Evolutionary conservation across 306 rosid genomes (phyloP).

Genomic region (Cicer cuneatum): DNA sequence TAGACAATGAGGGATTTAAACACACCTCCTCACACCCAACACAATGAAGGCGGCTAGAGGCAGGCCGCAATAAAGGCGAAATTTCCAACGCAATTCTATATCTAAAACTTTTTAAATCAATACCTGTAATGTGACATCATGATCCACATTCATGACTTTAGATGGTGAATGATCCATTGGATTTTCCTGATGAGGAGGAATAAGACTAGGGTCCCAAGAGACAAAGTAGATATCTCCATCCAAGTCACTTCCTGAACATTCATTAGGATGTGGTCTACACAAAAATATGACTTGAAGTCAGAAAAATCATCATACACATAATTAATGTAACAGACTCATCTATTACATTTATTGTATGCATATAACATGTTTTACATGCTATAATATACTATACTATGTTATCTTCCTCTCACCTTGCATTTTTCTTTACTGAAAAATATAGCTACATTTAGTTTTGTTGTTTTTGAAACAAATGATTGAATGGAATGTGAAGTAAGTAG

Average conservation of each 20-base stretch:
- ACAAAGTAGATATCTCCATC: conserved; percentile 83
- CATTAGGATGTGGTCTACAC: conserved; percentile 85
- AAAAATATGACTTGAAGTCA: conserved; percentile 36
- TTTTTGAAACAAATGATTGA: neutral
- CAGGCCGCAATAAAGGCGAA: neutral
- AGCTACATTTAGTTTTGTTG: neutral
- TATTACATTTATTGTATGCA: neutral
- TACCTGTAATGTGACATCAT: conserved; percentile 79
- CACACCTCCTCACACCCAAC: neutral
- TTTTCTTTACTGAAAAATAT: too few species aligned
- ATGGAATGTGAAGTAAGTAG: neutral
- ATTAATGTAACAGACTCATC: neutral
- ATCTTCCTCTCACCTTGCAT: too few species aligned
- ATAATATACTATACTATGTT: neutral
- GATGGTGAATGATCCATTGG: conserved; percentile 63
- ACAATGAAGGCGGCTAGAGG: neutral
- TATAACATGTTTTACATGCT: neutral
- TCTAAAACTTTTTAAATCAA: neutral
- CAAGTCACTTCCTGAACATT: conserved; percentile 87
- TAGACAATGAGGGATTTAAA: too few species aligned
- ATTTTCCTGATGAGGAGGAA: conserved; percentile 51
- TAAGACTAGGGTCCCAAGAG: conserved; percentile 73
- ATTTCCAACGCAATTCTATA: neutral
- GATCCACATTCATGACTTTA: conserved; percentile 53
- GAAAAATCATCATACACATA: conserved; percentile 24